These are phyloP conservation scores for Ascochyta fabae DNA, from an alignment of 2,329 filamentous ascomycete species.

Conservation along the genomic window DNA sequence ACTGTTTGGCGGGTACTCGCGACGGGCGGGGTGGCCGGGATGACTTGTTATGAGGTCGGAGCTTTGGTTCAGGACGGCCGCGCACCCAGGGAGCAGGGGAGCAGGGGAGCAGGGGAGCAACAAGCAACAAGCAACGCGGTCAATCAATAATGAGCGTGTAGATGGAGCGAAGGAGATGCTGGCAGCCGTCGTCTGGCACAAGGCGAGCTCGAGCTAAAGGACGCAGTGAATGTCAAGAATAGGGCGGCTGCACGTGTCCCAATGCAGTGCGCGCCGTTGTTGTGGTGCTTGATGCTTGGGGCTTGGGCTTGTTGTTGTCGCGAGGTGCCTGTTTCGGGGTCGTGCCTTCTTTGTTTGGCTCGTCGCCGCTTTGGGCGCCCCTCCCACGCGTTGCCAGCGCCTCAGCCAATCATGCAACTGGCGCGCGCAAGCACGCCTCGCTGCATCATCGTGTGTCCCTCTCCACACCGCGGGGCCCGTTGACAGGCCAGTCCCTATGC, in stretches of 20 bases:
- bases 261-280: conserved; percentile 16
- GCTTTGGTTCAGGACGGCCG: conserved; percentile 14
- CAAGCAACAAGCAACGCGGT: too few relatives aligned
- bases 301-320: conserved; percentile 11
- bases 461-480: conserved; percentile 20
- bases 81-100: conserved; percentile 8
- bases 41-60: conserved; percentile 23
- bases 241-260: conserved; percentile 5
- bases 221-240: conserved; percentile 3
- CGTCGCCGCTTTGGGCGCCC: conserved; percentile 36
- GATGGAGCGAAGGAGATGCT: neutral
- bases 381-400: conserved; percentile 21
- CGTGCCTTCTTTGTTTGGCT: conserved; percentile 32
- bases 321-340: conserved; percentile 16
- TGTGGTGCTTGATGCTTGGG: neutral
- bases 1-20: conserved; percentile 9
- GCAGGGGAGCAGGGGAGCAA: neutral
- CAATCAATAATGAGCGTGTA: conserved; percentile 10
- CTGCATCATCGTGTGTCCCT: conserved; percentile 20
- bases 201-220: conserved; percentile 15
- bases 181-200: neutral
- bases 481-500: conserved; percentile 31
- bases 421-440: conserved; percentile 13
- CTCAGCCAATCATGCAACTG: conserved; percentile 28
- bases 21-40: conserved; percentile 19